Percentiles rank a stretch among this genome's conserved stretches.
Conservation (phyloP, 2,329 filamentous ascomycete species). For the Clonostachys rhizophaga region DNA sequence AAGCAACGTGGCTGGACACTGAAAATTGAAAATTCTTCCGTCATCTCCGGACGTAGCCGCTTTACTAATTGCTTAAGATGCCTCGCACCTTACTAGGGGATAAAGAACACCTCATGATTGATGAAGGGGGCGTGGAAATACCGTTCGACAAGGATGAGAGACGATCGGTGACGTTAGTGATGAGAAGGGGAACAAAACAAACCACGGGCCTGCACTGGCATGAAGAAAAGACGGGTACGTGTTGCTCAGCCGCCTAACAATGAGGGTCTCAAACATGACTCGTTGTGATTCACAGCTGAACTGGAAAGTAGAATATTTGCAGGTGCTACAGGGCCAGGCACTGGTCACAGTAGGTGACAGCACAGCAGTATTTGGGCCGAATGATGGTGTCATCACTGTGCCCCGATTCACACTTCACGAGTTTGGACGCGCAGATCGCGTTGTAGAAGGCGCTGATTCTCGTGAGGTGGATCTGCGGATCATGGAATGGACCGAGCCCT, state of each 20-base stretch:
- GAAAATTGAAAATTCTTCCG: no score
- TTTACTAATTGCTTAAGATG: background rate
- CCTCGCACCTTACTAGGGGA: background rate
- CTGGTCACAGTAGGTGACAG: slow-evolving; percentile 10
- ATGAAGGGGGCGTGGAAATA: background rate
- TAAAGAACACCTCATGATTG: background rate
- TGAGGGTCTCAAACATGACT: background rate
- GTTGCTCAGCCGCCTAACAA: background rate
- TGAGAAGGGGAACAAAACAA: background rate
- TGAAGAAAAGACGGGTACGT: slow-evolving; percentile 3
- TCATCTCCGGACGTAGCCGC: no score
- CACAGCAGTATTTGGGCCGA: slow-evolving; percentile 8
- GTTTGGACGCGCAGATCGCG: slow-evolving; percentile 10
- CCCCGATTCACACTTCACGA: slow-evolving; percentile 10
- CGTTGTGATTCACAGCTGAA: background rate
- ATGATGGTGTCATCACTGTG: slow-evolving; percentile 11
- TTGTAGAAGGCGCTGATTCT: slow-evolving; percentile 5
- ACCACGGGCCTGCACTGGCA: slow-evolving; percentile 9
- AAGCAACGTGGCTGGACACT: no score
- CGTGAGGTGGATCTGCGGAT: slow-evolving; percentile 8
- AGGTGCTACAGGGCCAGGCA: slow-evolving; percentile 10
- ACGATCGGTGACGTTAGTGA: background rate
- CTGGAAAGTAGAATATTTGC: slow-evolving; percentile 6
- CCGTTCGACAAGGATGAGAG: background rate
- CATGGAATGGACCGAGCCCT: slow-evolving; percentile 13